Conservation (phyloP, 352 stramenopile genomes). For the Pythium plurisporium region DNA sequence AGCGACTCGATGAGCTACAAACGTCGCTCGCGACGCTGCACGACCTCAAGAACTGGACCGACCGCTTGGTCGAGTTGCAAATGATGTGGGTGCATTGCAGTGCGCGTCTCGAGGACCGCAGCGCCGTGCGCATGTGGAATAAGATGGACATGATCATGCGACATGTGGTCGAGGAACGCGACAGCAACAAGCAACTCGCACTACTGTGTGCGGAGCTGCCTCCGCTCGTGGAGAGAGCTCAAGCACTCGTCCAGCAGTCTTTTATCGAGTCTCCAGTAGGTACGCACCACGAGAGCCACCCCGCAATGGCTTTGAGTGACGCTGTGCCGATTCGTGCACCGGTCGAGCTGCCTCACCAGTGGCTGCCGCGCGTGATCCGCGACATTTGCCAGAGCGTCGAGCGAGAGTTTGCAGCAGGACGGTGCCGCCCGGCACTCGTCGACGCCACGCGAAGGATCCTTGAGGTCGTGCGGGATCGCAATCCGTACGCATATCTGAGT, state of each 20-base stretch:
- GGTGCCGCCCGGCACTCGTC: constrained; percentile 7
- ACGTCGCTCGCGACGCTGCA: constrained; percentile 3
- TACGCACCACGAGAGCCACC: not conserved
- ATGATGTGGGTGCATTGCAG: constrained; percentile 20
- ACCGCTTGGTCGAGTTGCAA: constrained; percentile 14
- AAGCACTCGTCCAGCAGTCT: not conserved
- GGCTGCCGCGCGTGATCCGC: constrained; percentile 13
- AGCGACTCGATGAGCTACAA: not conserved
- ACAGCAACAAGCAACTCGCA: constrained; percentile 4
- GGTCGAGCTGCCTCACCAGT: constrained; percentile 20
- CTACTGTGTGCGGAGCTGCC: constrained; percentile 12
- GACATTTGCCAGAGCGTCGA: constrained; percentile 19
- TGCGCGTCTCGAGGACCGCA: constrained; percentile 5
- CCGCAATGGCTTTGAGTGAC: not conserved
- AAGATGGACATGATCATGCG: constrained; percentile 11
- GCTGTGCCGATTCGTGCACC: not conserved
- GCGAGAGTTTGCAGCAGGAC: not conserved
- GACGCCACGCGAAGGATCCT: constrained; percentile 5
- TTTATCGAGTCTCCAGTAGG: no score
- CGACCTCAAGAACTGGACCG: constrained; percentile 11
- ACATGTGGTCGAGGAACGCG: not conserved
- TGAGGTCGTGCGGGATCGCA: constrained; percentile 10
- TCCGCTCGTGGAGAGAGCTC: not conserved
- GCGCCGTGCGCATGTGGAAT: constrained; percentile 16
- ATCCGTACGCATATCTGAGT: constrained; percentile 22